Evolutionary conservation across 345 rosid genomes (phyloP).

Genomic region (Dovyalis caffra): DNA sequence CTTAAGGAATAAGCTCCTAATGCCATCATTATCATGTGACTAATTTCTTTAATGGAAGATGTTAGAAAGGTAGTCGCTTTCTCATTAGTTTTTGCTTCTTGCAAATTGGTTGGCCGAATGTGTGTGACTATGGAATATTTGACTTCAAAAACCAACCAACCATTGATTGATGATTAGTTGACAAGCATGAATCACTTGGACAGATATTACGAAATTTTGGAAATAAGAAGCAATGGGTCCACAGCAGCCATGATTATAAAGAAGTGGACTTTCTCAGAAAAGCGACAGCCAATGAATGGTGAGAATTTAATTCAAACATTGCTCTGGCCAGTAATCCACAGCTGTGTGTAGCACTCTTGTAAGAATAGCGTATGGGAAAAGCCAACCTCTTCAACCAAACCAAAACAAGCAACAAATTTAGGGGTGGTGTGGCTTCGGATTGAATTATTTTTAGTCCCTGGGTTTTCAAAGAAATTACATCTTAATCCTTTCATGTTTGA

Average conservation of each 20-base stretch:
- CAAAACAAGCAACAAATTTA: too few species aligned
- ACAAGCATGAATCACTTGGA: neutral
- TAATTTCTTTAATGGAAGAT: neutral
- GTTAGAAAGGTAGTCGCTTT: neutral
- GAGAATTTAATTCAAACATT: neutral
- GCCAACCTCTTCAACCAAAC: too few species aligned
- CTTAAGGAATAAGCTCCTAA: neutral
- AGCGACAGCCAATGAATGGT: neutral
- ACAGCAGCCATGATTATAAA: neutral
- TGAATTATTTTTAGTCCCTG: too few species aligned
- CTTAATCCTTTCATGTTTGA: too few species aligned
- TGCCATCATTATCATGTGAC: conserved; percentile 11
- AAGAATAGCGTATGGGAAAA: neutral
- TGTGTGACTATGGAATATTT: neutral
- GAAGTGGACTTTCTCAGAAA: neutral
- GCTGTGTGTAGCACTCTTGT: too few species aligned
- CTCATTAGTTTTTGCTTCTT: neutral
- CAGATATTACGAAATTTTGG: neutral
- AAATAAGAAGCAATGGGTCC: neutral
- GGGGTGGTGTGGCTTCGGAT: too few species aligned
- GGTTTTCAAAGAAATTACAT: too few species aligned
- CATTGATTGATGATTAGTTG: neutral
- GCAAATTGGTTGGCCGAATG: neutral
- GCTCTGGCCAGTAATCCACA: too few species aligned
- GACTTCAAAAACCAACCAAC: neutral